Evolutionary conservation across 83 land plant species (phyloP).

Genomic region (Larix sibirica): DNA sequence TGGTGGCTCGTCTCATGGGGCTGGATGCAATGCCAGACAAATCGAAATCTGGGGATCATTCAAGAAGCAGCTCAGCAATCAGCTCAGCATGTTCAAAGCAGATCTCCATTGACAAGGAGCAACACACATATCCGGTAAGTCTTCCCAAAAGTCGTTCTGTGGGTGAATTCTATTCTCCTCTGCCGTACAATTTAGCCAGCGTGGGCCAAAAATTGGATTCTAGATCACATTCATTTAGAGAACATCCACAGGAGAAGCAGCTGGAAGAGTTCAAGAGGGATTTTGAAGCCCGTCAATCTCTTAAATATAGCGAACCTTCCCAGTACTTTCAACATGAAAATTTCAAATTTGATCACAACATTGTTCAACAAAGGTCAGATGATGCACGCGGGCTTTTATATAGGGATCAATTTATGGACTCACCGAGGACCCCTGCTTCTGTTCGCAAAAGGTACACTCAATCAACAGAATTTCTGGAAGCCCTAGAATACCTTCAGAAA

Average conservation of each 20-base stretch:
- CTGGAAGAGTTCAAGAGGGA: slow-evolving; percentile 9
- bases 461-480: not conserved
- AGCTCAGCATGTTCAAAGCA: not conserved
- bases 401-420: not conserved
- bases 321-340: not conserved
- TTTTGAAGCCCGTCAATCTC: slow-evolving; percentile 8
- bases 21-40: slow-evolving; percentile 33
- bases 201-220: not conserved
- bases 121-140: not conserved
- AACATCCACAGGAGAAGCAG: slow-evolving; percentile 12
- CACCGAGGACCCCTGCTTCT: not conserved
- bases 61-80: not conserved
- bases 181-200: not conserved
- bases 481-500: slow-evolving; percentile 2
- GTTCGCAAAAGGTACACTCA: not conserved
- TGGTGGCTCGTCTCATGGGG: slow-evolving; percentile 67
- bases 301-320: not conserved
- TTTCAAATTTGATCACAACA: not conserved
- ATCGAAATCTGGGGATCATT: not conserved
- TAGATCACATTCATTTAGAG: slow-evolving; percentile 10
- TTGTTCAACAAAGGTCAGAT: not conserved
- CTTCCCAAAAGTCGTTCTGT: slow-evolving; percentile 2
- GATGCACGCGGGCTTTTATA: not conserved
- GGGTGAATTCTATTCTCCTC: not conserved
- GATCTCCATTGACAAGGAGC: too few species aligned